Base-by-base conservation (phyloP, 441 rosid genomes). In the Gossypium gossypioides region DNA sequence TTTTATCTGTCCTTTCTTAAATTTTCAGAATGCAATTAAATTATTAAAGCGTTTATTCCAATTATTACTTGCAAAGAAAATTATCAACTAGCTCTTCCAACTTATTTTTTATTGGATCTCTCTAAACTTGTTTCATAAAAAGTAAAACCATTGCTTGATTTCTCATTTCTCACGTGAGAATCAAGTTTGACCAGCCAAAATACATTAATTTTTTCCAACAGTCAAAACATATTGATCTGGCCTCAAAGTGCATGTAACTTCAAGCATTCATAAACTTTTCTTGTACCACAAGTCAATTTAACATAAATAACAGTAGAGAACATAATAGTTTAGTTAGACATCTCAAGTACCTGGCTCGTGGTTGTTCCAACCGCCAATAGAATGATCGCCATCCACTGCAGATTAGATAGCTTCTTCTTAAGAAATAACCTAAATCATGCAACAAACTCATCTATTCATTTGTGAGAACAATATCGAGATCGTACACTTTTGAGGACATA, bases 361-460 rank as follows among this genome's bases (percentile, higher is more conserved):
- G 76, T 73, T 55, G 76, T 73, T 22, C 76, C 76, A 73, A 73
- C 76, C 16, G 76, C 76, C 66, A 73, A 73, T 15, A 73, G 57
- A 55, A 73, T 32, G 48, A 73, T 54, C 15, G 76, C 76, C 71
- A 55, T 73, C 71, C 71, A 73, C 37, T 73, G 76, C 46, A 73
- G 65, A 66, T 65, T 65, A 66, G 65, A 24, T 24, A 73, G 76
- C 76, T 24, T 65, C 70, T 46, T 73, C 71, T 65, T 73, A 42
- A 73, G 76, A 54, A 73, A 73, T 54, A 73, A 42, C 71, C 76
- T 73, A 73, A 73, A 65, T 13, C 71, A 63, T 5, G 37, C 44
- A 54, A 73, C 6, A 60, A 13, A 12, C 50, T 3, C n/a, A 44
- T 57, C 55, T 57, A n/a, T 54, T 56, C n/a, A 59, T 15, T 25